Percentiles rank a stretch among this genome's conserved stretches.
These are phyloP conservation scores for Phalaenopsis hybrid DNA, from an alignment of 116 monocot species.

Conservation along the genomic window DNA sequence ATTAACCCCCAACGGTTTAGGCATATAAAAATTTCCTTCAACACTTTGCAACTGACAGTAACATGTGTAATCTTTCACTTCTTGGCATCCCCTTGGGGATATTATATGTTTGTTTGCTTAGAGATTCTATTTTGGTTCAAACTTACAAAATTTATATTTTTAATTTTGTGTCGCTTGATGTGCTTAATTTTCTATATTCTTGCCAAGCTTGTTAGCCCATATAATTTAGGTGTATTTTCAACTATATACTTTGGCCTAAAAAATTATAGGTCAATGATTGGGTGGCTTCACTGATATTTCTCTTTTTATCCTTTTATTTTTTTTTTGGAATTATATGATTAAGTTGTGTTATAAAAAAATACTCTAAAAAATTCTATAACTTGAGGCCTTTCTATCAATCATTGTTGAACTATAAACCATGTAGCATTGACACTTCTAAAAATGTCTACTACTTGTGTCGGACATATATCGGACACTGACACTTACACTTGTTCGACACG, in stretches of 20 bases:
- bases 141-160: neutral
- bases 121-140: neutral
- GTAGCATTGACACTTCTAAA: no score
- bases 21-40: no score
- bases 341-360: neutral
- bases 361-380: neutral
- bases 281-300: neutral
- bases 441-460: no score
- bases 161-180: neutral
- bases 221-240: neutral
- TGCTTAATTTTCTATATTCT: neutral
- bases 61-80: no score
- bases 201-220: neutral
- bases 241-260: neutral
- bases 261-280: neutral
- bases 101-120: neutral
- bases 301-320: neutral
- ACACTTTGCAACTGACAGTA: no score
- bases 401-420: neutral
- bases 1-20: no score
- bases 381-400: neutral
- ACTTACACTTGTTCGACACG: no score
- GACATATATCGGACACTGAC: no score
- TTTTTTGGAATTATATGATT: neutral
- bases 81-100: neutral